Percentiles rank a stretch among this genome's conserved stretches.
These are phyloP conservation scores for Stygiomarasmius scandens DNA, from an alignment of 1,284 basidiomycete species.

Conservation along the genomic window DNA sequence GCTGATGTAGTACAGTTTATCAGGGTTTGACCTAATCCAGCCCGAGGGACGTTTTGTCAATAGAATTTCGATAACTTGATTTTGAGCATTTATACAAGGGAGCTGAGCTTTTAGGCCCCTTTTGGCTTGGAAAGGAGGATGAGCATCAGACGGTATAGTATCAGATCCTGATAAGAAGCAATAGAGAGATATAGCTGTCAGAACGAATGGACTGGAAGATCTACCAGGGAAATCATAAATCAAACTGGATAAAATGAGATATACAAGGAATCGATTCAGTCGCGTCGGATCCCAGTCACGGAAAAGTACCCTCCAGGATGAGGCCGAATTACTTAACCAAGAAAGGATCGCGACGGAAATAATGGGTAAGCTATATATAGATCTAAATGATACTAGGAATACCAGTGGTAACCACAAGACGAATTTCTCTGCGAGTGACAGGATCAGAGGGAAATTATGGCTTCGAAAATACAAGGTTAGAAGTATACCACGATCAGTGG, in stretches of 20 bases:
- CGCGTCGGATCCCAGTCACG: no score
- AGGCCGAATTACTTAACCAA: no score
- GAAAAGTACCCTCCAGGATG: no score
- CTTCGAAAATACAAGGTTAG: background rate
- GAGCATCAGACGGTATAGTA: background rate
- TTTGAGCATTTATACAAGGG: background rate
- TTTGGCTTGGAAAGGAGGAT: background rate
- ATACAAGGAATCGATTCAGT: no score
- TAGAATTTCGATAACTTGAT: background rate
- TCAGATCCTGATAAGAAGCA: background rate
- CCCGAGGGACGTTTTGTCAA: background rate
- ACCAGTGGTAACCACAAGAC: no score
- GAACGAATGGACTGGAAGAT: no score
- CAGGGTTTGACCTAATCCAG: background rate
- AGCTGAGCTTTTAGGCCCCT: background rate
- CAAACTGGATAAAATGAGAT: no score
- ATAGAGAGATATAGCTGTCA: background rate
- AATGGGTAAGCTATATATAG: no score
- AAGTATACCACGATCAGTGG: background rate
- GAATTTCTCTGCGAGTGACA: background rate
- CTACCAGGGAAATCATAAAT: no score
- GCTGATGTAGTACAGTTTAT: background rate
- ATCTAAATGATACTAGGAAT: no score
- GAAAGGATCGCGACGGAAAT: no score
- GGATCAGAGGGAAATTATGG: background rate